These are phyloP conservation scores for Creolimax fragrantissima DNA, from an alignment of 78 protist species.

Conservation along the genomic window DNA sequence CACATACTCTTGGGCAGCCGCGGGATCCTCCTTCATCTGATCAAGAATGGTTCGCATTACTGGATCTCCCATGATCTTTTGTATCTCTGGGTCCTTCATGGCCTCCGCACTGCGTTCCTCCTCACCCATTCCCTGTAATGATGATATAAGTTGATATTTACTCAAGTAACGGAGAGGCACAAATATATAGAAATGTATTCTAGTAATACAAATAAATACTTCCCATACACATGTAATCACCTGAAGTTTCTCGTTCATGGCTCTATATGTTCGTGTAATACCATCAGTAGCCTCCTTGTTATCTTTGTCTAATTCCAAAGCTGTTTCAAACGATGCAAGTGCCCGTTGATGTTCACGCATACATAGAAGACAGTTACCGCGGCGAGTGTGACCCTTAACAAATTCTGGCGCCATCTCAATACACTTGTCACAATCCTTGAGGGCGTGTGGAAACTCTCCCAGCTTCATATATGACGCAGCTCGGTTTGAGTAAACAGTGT, in stretches of 20 bases:
- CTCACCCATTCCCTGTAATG: neutral
- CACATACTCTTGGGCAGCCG: constrained; percentile 5
- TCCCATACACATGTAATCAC: no score
- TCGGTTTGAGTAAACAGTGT: constrained; percentile 14
- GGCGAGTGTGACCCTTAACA: neutral
- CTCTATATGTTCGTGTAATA: neutral
- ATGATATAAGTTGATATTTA: neutral
- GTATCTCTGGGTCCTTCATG: constrained; percentile 24
- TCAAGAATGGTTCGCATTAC: constrained; percentile 1
- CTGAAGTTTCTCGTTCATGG: neutral
- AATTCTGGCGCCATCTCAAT: neutral
- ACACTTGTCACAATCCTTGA: constrained; percentile 10
- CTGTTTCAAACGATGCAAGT: neutral
- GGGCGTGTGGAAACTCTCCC: neutral
- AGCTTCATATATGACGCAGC: constrained; percentile 41
- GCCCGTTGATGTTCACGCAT: neutral
- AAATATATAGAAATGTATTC: neutral
- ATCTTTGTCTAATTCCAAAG: neutral
- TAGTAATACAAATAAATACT: neutral
- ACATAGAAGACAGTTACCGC: neutral
- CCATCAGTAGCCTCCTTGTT: neutral
- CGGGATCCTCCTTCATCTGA: constrained; percentile 13
- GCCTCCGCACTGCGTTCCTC: neutral
- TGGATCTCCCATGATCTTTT: constrained; percentile 17
- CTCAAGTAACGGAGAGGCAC: neutral